Evolutionary conservation across 768 basidiomycete genomes (phyloP).

Genomic region (Antrodiella citrinella): DNA sequence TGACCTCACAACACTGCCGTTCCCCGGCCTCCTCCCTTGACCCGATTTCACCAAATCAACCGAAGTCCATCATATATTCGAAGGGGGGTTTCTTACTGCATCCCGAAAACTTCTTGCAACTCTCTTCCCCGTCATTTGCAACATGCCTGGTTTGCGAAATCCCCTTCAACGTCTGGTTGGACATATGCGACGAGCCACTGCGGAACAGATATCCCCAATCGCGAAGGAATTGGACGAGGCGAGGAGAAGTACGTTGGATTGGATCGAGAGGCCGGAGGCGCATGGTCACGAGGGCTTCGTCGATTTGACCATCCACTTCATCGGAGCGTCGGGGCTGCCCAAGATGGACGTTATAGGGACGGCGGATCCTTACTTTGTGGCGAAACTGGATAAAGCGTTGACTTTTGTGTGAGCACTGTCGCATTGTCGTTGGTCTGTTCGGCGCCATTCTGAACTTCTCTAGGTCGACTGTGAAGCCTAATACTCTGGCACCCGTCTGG

Average conservation of each 20-base stretch:
- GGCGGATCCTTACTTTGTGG: constrained; percentile 68
- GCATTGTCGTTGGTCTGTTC: background rate
- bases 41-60: too few species aligned
- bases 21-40: too few species aligned
- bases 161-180: constrained; percentile 4
- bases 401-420: constrained; percentile 49
- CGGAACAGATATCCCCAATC: background rate
- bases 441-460: too few species aligned
- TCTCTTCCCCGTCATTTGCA: too few species aligned
- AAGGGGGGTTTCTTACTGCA: too few species aligned
- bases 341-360: constrained; percentile 59
- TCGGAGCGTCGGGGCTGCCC: constrained; percentile 61
- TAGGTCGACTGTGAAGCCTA: constrained; percentile 58
- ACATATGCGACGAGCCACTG: background rate
- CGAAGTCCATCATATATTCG: too few species aligned
- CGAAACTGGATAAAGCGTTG: constrained; percentile 55
- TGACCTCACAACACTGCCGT: too few species aligned
- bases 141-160: constrained; percentile 8
- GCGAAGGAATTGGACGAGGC: constrained; percentile 6
- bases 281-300: constrained; percentile 26
- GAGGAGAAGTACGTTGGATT: background rate
- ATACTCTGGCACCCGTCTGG: constrained; percentile 61
- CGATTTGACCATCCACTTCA: constrained; percentile 60
- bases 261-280: background rate
- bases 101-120: too few species aligned